phyloP scores from a whole-genome alignment of 441 rosid species.

The Erodium trifolium region DNA sequence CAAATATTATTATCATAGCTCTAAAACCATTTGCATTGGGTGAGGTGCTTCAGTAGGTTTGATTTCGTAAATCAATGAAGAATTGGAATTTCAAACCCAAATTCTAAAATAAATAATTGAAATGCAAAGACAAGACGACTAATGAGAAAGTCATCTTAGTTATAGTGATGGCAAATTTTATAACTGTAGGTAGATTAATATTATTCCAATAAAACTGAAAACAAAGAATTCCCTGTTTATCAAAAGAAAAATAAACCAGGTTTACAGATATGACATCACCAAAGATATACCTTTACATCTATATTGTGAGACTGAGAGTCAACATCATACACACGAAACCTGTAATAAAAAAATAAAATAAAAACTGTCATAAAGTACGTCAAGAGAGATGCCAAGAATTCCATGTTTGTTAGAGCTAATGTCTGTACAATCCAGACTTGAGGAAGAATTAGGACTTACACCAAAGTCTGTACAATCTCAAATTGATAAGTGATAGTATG shows the following conservation, averaged over 20 bases:
- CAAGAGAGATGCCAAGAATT: slow-evolving; percentile 9
- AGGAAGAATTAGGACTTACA: slow-evolving; percentile 44
- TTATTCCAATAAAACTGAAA: too few species aligned
- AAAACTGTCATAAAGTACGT: slow-evolving; percentile 15
- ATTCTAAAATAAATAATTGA: not conserved
- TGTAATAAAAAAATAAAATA: slow-evolving; percentile 18
- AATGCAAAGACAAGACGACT: too few species aligned
- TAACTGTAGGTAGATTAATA: too few species aligned
- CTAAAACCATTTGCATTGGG: not conserved
- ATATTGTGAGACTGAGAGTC: slow-evolving; percentile 70
- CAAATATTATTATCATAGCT: not conserved
- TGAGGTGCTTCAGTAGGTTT: too few species aligned
- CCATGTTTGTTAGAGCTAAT: slow-evolving; percentile 5
- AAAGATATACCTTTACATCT: slow-evolving; percentile 51
- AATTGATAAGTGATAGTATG: slow-evolving; percentile 47
- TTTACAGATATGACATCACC: slow-evolving; percentile 1
- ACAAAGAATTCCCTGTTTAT: too few species aligned
- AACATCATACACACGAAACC: slow-evolving; percentile 70
- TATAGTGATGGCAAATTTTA: too few species aligned
- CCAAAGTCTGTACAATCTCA: slow-evolving; percentile 63
- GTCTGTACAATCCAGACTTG: not conserved
- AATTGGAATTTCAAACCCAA: not conserved
- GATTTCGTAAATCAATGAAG: too few species aligned
- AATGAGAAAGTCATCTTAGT: too few species aligned
- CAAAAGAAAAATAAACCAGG: not conserved